Evolutionary conservation across 345 rosid species (phyloP).

Genomic region (Pelargonium nanum): DNA sequence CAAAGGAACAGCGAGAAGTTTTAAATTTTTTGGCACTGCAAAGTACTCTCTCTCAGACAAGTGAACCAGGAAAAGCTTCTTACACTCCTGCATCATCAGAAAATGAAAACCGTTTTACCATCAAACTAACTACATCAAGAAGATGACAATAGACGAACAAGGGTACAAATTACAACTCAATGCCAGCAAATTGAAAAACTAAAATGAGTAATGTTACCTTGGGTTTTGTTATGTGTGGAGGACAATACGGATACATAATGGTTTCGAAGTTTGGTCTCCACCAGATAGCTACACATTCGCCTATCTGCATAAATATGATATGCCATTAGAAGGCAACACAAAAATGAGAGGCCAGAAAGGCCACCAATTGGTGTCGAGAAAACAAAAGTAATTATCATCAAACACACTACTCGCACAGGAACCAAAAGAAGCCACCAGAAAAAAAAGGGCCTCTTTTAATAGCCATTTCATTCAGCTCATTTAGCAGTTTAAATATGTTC

Average conservation of each 20-base stretch:
- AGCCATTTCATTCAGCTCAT: slow-evolving; percentile 2
- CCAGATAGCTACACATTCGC: slow-evolving; percentile 93
- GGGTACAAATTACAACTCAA: background rate
- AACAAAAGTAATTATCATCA: too few species aligned
- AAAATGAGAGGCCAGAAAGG: slow-evolving; percentile 2
- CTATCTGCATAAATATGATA: slow-evolving; percentile 43
- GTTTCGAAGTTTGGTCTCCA: slow-evolving; percentile 99
- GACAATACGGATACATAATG: slow-evolving; percentile 94
- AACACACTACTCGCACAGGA: too few species aligned
- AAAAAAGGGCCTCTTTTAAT: too few species aligned
- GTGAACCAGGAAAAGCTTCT: slow-evolving; percentile 87
- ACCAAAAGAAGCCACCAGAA: too few species aligned
- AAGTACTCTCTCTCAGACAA: slow-evolving; percentile 95
- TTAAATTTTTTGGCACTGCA: slow-evolving; percentile 94
- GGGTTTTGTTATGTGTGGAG: slow-evolving; percentile 91
- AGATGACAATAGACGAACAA: background rate
- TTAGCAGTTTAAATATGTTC: too few species aligned
- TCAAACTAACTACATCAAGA: slow-evolving; percentile 1
- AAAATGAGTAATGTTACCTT: slow-evolving; percentile 40
- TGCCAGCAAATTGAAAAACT: background rate
- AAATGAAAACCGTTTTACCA: background rate
- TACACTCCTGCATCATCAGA: slow-evolving; percentile 70
- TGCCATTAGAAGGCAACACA: slow-evolving; percentile 2
- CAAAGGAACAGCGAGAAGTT: slow-evolving; percentile 90
- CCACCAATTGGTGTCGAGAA: background rate